Evolutionary conservation across 2,329 filamentous ascomycete genomes (phyloP).

Genomic region (Fusarium subglutinans): DNA sequence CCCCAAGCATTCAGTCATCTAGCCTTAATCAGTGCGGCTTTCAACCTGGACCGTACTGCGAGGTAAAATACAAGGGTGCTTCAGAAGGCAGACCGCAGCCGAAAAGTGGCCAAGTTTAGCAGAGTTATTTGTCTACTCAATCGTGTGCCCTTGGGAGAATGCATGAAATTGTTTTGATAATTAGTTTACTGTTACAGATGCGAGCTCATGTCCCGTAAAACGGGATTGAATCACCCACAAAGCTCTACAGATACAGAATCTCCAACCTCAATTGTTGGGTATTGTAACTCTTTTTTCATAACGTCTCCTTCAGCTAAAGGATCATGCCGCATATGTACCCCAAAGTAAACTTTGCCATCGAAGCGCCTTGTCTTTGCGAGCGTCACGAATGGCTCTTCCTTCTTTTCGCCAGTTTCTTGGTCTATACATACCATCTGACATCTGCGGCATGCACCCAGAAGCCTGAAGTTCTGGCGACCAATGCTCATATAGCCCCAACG

Average conservation of each 20-base stretch:
- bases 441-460: conserved; percentile 84
- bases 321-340: conserved; percentile 76
- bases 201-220: background rate
- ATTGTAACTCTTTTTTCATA: conserved; percentile 32
- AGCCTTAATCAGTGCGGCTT: conserved; percentile 78
- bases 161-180: background rate
- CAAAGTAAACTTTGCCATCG: conserved; percentile 88
- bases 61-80: conserved; percentile 10
- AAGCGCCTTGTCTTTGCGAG: conserved; percentile 86
- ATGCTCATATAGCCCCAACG: conserved; percentile 76
- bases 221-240: background rate
- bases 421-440: conserved; percentile 98
- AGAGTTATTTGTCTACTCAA: background rate
- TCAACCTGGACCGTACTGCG: conserved; percentile 71
- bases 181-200: background rate
- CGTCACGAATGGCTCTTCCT: conserved; percentile 88
- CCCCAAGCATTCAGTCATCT: conserved; percentile 83
- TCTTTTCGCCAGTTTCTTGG: conserved; percentile 79
- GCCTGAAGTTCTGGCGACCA: conserved; percentile 69
- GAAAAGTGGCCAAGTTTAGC: background rate
- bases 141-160: background rate
- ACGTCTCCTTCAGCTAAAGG: background rate
- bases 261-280: conserved; percentile 60
- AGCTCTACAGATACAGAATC: conserved; percentile 50
- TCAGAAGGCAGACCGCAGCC: background rate